Conservation (phyloP, 768 basidiomycete genomes). For the Rhodotorula toruloides region DNA sequence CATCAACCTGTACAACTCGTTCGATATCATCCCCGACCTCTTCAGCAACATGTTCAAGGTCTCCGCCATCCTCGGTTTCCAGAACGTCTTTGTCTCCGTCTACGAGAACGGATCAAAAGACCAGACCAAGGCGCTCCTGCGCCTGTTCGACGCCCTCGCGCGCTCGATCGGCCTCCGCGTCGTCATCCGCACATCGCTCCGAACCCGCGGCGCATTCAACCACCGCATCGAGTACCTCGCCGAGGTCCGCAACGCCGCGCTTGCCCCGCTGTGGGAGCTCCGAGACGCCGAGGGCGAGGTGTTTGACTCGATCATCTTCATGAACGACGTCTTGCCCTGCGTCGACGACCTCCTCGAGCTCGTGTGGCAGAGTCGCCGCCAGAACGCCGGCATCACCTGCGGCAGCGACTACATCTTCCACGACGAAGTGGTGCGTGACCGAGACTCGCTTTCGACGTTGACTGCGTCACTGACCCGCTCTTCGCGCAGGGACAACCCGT, state of each 20-base stretch:
- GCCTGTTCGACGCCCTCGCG: slow-evolving; percentile 90
- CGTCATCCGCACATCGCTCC: slow-evolving; percentile 84
- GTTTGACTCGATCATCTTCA: slow-evolving; percentile 95
- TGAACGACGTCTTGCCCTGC: slow-evolving; percentile 99
- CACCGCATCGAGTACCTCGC: slow-evolving; percentile 99
- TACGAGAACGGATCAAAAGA: slow-evolving; percentile 99
- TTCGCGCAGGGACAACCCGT: slow-evolving; percentile 65
- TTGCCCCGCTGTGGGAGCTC: slow-evolving; percentile 89
- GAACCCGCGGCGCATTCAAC: slow-evolving; percentile 91
- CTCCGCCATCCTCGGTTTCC: slow-evolving; percentile 84
- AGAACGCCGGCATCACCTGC: slow-evolving; percentile 97
- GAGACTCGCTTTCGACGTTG: neutral
- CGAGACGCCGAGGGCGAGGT: slow-evolving; percentile 86
- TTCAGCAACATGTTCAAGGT: slow-evolving; percentile 94
- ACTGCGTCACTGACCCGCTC: neutral
- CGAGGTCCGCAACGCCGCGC: slow-evolving; percentile 98
- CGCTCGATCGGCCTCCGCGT: slow-evolving; percentile 84
- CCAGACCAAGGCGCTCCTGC: slow-evolving; percentile 92
- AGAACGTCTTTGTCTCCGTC: slow-evolving; percentile 96
- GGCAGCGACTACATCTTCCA: slow-evolving; percentile 99
- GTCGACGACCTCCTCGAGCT: slow-evolving; percentile 96
- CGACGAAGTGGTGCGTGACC: slow-evolving; percentile 68
- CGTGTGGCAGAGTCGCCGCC: slow-evolving; percentile 85
- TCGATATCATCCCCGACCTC: slow-evolving; percentile 95
- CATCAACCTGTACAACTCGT: slow-evolving; percentile 99